Percentiles rank a stretch among this genome's conserved stretches.
These are phyloP conservation scores for Hansenula lynferdii DNA, from an alignment of 1,139 yeast species.

Conservation along the genomic window DNA sequence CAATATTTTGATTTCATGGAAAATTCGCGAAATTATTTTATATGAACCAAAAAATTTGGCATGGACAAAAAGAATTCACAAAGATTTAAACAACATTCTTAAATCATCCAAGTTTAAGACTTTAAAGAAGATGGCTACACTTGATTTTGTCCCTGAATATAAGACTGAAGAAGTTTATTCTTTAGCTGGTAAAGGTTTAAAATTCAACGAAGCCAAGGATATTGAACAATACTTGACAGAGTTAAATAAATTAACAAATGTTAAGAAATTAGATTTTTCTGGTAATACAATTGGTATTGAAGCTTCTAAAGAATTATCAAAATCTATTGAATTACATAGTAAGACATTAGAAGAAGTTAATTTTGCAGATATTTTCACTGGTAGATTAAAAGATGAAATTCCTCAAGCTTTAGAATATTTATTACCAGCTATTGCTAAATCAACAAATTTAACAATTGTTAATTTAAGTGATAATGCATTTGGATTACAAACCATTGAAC, in stretches of 20 bases:
- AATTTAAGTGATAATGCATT: conserved; percentile 94
- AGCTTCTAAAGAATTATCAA: conserved; percentile 75
- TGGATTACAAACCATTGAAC: conserved; percentile 92
- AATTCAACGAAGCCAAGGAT: conserved; percentile 66
- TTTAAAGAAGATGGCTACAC: conserved; percentile 33
- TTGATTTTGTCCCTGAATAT: conserved; percentile 29
- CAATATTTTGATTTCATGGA: background rate
- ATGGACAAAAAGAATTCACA: too few species aligned
- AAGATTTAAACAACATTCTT: too few species aligned
- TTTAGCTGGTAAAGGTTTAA: conserved; percentile 71
- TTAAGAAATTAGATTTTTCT: conserved; percentile 69
- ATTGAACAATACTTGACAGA: conserved; percentile 61
- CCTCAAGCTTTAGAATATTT: conserved; percentile 74
- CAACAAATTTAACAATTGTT: conserved; percentile 64
- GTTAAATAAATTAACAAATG: conserved; percentile 34
- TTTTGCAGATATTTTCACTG: conserved; percentile 90
- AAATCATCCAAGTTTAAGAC: too few species aligned
- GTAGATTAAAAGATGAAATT: conserved; percentile 90
- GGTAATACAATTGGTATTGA: conserved; percentile 95
- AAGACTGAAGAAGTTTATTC: conserved; percentile 38
- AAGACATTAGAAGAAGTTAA: conserved; percentile 60
- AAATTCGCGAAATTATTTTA: too few species aligned
- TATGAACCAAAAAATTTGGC: too few species aligned
- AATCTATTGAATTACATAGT: conserved; percentile 43
- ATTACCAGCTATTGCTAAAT: conserved; percentile 66